phyloP scores from a whole-genome alignment of 2,329 filamentous ascomycete genomes.

The Fusarium tricinctum region DNA sequence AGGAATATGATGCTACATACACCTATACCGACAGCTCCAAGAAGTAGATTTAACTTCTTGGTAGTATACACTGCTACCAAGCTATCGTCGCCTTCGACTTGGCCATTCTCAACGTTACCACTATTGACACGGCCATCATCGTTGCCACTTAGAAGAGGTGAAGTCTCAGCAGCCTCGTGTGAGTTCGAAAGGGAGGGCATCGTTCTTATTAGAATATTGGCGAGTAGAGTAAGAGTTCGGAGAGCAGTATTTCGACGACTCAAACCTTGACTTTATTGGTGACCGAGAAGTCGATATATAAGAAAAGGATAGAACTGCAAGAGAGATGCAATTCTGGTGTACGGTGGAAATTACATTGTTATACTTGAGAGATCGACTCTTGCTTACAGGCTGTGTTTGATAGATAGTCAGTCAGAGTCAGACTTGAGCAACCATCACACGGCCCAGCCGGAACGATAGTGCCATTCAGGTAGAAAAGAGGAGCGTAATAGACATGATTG shows the following conservation, averaged over 20 bases:
- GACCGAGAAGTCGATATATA: neutral
- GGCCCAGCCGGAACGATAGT: slow-evolving; percentile 22
- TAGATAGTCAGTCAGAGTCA: slow-evolving; percentile 24
- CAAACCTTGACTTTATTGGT: neutral
- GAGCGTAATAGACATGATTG: slow-evolving; percentile 10
- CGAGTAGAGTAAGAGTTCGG: neutral
- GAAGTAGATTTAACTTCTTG: slow-evolving; percentile 56
- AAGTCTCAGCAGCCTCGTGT: slow-evolving; percentile 42
- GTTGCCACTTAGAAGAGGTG: slow-evolving; percentile 49
- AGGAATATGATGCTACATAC: slow-evolving; percentile 37
- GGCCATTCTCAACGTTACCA: slow-evolving; percentile 33
- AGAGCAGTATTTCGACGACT: neutral
- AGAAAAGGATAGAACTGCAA: neutral
- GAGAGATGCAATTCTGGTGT: neutral
- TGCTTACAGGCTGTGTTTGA: slow-evolving; percentile 17
- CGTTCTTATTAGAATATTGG: neutral
- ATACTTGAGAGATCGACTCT: slow-evolving; percentile 1
- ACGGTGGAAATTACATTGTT: neutral
- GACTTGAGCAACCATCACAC: slow-evolving; percentile 34
- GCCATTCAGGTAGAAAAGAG: slow-evolving; percentile 14
- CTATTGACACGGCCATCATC: neutral
- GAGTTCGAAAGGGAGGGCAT: slow-evolving; percentile 32
- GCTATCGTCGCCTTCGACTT: neutral
- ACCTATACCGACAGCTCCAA: slow-evolving; percentile 58
- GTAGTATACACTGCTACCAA: slow-evolving; percentile 24